phyloP scores from a whole-genome alignment of 164 flowering plant species.

The Taxillus chinensis region DNA sequence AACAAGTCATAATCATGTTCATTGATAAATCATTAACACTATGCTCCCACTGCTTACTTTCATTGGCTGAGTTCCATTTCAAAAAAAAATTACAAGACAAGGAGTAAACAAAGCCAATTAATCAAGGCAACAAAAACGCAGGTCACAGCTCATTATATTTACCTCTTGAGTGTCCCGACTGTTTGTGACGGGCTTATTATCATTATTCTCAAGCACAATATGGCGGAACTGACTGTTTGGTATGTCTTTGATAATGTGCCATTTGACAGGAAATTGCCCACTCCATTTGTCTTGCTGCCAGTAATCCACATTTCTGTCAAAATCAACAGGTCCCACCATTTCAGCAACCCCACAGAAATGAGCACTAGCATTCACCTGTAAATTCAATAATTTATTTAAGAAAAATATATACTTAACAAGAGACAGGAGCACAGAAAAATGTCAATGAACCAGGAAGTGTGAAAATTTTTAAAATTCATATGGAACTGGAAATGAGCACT shows the following conservation, averaged over 20 bases:
- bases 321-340: conserved; percentile 92
- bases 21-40: too few species aligned
- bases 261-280: conserved; percentile 87
- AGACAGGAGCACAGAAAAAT: neutral
- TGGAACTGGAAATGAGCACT: too few species aligned
- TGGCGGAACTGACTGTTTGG: conserved; percentile 86
- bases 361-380: conserved; percentile 94
- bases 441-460: neutral
- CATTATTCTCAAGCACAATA: conserved; percentile 86
- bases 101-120: too few species aligned
- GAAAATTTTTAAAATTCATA: too few species aligned
- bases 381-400: neutral
- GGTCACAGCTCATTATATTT: neutral
- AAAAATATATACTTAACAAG: neutral
- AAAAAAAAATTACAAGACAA: too few species aligned
- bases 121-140: too few species aligned
- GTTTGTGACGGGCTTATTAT: conserved; percentile 93
- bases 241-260: conserved; percentile 92
- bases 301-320: conserved; percentile 75
- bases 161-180: conserved; percentile 98
- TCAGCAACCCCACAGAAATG: conserved; percentile 97
- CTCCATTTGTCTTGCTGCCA: conserved; percentile 99
- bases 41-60: too few species aligned
- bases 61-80: too few species aligned
- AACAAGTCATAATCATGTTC: too few species aligned